Evolutionary conservation across 495 filamentous ascomycete genomes (phyloP), one percentile per base, ranked within the genome.

Genomic region (Sporormia fimetaria): DNA sequence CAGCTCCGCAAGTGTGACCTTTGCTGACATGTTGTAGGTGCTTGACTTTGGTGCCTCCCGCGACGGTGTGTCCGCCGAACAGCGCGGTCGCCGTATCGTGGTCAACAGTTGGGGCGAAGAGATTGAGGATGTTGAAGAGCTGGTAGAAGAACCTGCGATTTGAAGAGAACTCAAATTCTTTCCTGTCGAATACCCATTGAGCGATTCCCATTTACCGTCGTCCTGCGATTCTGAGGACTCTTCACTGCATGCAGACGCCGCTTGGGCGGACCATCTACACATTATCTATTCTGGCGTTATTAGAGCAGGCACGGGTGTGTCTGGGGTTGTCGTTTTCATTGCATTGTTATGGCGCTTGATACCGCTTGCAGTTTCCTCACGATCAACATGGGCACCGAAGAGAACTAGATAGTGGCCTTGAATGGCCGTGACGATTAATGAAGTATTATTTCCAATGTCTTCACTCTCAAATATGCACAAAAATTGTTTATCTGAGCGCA

Each of bases 21-120:
- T 37, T 10, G 25, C 49, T 52, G 24, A 52, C 38, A 31, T 34
- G 9, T 8, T 32, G 15, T 20, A 55, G 51, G 51, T 55, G 3
- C 42, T 55, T 10, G 51, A 55, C 29, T 98, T 98, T 57, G 90
- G 90, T 34, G 88, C 90, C 33, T 75, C 78, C 27, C 75, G 90
- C 22, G 63, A 66, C 25, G 63, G 62, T 26, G 47, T 66, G 1
- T 57, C 60, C 20, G 40, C 40, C 7, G 74, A 80, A 47, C 72
- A 83, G 44, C 76, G 87, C 7, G 87, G 88, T 18, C 73, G 72
- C 41, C 77, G 90, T 26, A 83, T 87, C 27, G 71, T 90, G 1
- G 77, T 94, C 24, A 83, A 93, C 52, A 54, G 57, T 23, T 62
- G 64, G 33, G 58, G 57, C 21, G 48, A 50, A 11, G 58, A 61